Base-by-base conservation (phyloP, 1,284 basidiomycete genomes). In the Gomphus sp. region DNA sequence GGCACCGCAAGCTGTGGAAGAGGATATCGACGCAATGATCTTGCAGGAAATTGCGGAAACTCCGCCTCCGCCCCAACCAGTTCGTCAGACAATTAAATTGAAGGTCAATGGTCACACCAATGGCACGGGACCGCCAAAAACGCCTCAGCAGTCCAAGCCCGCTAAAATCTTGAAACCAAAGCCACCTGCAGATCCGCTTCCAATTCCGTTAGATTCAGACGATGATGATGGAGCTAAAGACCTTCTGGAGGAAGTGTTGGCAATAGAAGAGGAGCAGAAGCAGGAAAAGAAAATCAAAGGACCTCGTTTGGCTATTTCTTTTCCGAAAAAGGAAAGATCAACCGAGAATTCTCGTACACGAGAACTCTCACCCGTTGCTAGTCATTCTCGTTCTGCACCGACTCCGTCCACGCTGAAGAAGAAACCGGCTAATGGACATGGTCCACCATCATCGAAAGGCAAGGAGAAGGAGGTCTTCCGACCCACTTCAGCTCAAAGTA, bases 161-260 rank as follows among this genome's bases (percentile, higher is more conserved):
- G 74, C 74, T 62, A 82, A 82, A 65, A 69, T 74, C 1, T 77
- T 77, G 62, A 72, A 70, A 49, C 64, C 64, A 11, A 71, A 72
- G 66, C 64, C 61, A 62, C 73, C 66, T 4, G 80, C 83, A 56
- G 75, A 76, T 11, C 82, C 81, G 0, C 81, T 84, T 3, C 82
- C 84, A 4, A 75, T 81, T 4, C 82, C 18, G 2, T 18, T 28
- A 28, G 25, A 18, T 22, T 59, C 58, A 28, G 41, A 81, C 65
- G 79, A 86, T 49, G 87, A 89, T 63, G 87, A 89, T 68, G 87
- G 84, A 11, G 86, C 84, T 28, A 81, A 85, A 62, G 88, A 91
- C 66, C 74, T 91, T 48, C 73, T 89, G 3, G 87, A 89, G 67
- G 88, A 91, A 67, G 87, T 91, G 37, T 80, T 91, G 56, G 88